A percentile compares a stretch with the other conserved stretches of the same genome.
Evolutionary conservation across 1,284 basidiomycete genomes (phyloP).

Genomic region (Cryptococcus sp.): DNA sequence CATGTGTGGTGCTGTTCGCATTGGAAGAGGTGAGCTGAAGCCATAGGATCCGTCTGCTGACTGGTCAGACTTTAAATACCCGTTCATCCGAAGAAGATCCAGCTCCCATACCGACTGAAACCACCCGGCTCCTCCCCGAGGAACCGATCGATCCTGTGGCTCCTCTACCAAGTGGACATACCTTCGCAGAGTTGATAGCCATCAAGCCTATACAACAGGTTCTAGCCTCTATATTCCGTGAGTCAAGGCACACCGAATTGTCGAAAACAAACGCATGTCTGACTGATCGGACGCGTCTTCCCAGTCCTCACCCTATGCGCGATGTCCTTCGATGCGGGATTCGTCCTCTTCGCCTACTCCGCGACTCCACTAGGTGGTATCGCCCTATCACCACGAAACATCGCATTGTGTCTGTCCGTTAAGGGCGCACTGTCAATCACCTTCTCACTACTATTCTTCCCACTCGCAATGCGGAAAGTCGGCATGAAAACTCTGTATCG

Average conservation of each 20-base stretch:
- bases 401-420: constrained; percentile 23
- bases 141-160: constrained; percentile 10
- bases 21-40: constrained; percentile 25
- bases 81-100: background rate
- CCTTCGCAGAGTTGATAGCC: constrained; percentile 16
- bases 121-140: constrained; percentile 9
- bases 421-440: constrained; percentile 23
- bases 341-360: constrained; percentile 37
- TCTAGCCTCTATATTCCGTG: constrained; percentile 25
- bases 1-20: constrained; percentile 17
- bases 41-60: background rate
- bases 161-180: constrained; percentile 6
- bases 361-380: constrained; percentile 28
- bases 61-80: no score
- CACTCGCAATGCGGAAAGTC: constrained; percentile 17
- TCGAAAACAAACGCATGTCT: background rate
- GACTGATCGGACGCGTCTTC: background rate
- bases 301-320: constrained; percentile 31
- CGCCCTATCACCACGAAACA: constrained; percentile 17
- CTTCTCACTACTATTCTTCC: constrained; percentile 22
- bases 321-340: constrained; percentile 35
- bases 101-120: constrained; percentile 3
- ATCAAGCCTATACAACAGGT: constrained; percentile 20
- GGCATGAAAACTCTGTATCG: constrained; percentile 19
- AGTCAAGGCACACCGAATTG: background rate